Base-by-base conservation (phyloP, 208 protist genomes). In the Jaenimonas drosophilae region DNA sequence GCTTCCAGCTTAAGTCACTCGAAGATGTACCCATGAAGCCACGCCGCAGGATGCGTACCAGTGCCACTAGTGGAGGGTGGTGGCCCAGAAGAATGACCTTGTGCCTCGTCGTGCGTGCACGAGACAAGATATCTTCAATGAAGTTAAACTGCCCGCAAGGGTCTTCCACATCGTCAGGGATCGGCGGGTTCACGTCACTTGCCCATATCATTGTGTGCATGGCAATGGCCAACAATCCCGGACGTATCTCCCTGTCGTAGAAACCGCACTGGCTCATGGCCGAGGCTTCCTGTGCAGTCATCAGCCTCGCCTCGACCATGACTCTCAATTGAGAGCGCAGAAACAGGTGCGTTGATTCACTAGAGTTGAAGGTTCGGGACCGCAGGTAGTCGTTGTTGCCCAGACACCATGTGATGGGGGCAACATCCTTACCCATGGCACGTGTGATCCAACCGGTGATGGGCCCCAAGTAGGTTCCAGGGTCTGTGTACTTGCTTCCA, bases 301-400 rank as follows among this genome's bases (percentile, higher is more conserved):
- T 41, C 23, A 89, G 16, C 0, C 49, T 49, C 4, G 36, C 31
- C 2, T 14, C 31, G 1, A 48, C 6, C 49, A 88, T 50, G 3
- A 72, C 48, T 3, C 56, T 30, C 11, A 65, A 52, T 7, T 64
- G 57, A 19, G 58, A 17, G 12, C 29, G 4, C 20, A 81, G 34
- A 46, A 68, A 36, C 14, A 24, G 1, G n/a, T 73, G 55, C 31
- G 48, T 59, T 7, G 17, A 25, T 12, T 33, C 45, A 28, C 27
- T 49, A 11, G 49, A 70, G 16, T 70, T 37, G 40, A 84, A 87
- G 41, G 41, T 48, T 55, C 88, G 88, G 54, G 89, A 60, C 14
- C 73, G 74, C 14, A 78, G 60, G 24, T 89, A 41, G 46, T 93
- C 84, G 27, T 88, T 88, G 57, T 93, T 93, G 25, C 84, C 84